These are phyloP conservation scores for Coffea canephora DNA, from an alignment of 257 asterid species.

Conservation along the genomic window DNA sequence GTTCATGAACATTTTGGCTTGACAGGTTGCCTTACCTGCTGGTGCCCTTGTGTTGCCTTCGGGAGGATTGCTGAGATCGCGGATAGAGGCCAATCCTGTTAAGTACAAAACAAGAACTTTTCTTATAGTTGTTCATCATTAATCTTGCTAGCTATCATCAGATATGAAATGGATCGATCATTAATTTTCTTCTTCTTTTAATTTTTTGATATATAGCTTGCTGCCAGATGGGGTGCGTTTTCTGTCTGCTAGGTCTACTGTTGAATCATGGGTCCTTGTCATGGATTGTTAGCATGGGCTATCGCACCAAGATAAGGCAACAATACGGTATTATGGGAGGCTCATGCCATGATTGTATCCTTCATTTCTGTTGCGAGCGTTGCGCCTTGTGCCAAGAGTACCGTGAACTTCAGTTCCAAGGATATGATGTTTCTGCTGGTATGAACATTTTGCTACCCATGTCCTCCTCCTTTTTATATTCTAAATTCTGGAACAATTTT, in stretches of 20 bases:
- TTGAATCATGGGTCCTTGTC: background rate
- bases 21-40: too few relatives aligned
- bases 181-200: too few relatives aligned
- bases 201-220: background rate
- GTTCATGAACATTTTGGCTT: too few relatives aligned
- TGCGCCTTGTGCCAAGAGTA: slow-evolving; percentile 18
- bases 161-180: background rate
- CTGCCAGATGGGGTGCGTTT: background rate
- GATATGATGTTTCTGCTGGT: slow-evolving; percentile 6
- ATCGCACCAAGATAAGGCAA: background rate
- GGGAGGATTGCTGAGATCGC: too few relatives aligned
- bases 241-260: background rate
- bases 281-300: background rate
- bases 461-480: too few relatives aligned
- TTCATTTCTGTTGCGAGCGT: slow-evolving; percentile 3
- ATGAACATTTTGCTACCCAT: too few relatives aligned
- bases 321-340: background rate
- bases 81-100: too few relatives aligned
- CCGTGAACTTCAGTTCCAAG: background rate
- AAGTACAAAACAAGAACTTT: too few relatives aligned
- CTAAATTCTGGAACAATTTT: too few relatives aligned
- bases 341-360: background rate
- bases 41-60: too few relatives aligned
- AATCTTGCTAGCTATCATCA: background rate
- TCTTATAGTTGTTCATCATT: too few relatives aligned